Evolutionary conservation across 768 basidiomycete species (phyloP), one percentile per base, ranked within the genome.

Genomic region (Lyophyllum shimeji): DNA sequence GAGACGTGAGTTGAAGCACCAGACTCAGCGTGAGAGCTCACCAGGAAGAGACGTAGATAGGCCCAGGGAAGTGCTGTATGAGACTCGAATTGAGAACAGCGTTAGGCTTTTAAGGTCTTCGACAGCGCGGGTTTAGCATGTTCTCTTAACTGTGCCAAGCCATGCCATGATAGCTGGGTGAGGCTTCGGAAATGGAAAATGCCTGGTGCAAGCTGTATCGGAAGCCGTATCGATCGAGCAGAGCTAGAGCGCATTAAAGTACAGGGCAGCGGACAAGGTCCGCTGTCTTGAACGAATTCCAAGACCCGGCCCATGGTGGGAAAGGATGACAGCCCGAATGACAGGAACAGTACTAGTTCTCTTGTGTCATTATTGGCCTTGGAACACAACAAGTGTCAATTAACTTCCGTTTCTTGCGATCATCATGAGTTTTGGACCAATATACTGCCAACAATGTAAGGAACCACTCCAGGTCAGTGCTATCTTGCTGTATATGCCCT

Each of bases 361-460:
- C n/a, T n/a, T n/a, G n/a, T n/a, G n/a, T n/a, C n/a, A 20, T 23
- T 20, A 44, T 44, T 3, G 18, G 15, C 37, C 23, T 40, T 8
- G 40, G 8, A 42, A n/a, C 42, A 33, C 18, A 43, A 44, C 42
- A 52, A 33, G 8, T 15, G 11, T 29, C 51, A 43, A 52, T 15
- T 25, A 17, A 9, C 50, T 42, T 42, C 12, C 44, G 3, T 47
- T 42, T 17, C 50, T 24, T 24, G 2, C 17, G 34, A 27, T 24
- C 15, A 51, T 51, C 56, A 82, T 80, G 79, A 81, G 74, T 59
- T 70, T 70, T 53, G 75, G 72, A 45, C 70, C 65, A 42, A 65
- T 76, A 31, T 79, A 89, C 47, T 94, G 92, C 65, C 91, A 93
- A 67, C 92, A 94, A 72, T 94, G 92, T 78, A 93, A 93, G 72